These are phyloP conservation scores for Chlorella sp. DNA, from an alignment of 139 green algal genomes.

Conservation along the genomic window DNA sequence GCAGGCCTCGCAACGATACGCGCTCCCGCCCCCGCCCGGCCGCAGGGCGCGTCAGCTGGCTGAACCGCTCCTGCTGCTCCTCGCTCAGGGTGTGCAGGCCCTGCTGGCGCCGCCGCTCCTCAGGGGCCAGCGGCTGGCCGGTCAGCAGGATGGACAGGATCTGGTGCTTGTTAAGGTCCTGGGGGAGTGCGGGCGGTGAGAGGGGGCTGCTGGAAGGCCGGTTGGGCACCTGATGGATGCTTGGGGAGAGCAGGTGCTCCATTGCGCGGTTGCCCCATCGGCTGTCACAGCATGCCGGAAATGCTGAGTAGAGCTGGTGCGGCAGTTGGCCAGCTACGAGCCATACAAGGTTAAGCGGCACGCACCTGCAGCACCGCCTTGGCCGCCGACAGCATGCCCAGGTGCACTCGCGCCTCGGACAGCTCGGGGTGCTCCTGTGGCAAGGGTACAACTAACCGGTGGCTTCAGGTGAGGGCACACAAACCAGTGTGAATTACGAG, in stretches of 20 bases:
- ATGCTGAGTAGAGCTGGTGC: too few relatives aligned
- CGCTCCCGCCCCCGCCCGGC: background rate
- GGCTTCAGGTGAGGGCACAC: too few relatives aligned
- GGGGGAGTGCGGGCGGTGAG: too few relatives aligned
- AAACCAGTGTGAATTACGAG: too few relatives aligned
- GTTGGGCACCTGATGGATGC: too few relatives aligned
- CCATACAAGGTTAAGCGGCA: too few relatives aligned
- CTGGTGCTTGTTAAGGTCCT: constrained; percentile 29
- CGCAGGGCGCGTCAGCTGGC: background rate
- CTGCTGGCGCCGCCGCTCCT: background rate
- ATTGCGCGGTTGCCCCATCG: too few relatives aligned
- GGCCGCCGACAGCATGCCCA: constrained; percentile 12
- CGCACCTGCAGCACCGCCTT: constrained; percentile 31
- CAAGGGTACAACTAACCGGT: too few relatives aligned
- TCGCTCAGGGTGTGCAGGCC: background rate
- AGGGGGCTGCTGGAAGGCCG: too few relatives aligned
- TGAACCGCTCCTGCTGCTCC: background rate
- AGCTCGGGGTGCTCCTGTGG: constrained; percentile 6
- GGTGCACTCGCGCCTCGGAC: background rate
- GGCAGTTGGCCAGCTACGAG: too few relatives aligned
- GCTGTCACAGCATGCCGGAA: too few relatives aligned
- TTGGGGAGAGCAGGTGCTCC: too few relatives aligned
- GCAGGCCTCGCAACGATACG: background rate
- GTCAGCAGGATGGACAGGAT: constrained; percentile 41
- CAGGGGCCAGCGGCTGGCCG: background rate